Base-by-base conservation (phyloP, 2,329 filamentous ascomycete species). In the Alternaria postmessia region DNA sequence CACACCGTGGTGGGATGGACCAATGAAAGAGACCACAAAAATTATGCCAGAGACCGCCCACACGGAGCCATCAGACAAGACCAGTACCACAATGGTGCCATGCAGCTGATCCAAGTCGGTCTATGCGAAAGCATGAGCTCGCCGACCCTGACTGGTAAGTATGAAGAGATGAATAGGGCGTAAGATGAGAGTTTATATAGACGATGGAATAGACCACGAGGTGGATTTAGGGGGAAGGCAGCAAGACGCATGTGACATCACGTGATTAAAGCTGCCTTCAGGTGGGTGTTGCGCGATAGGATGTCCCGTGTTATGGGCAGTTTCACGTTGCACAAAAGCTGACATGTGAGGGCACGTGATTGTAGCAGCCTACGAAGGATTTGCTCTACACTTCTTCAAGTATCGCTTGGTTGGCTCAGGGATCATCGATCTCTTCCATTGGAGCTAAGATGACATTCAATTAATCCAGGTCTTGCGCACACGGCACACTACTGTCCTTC, bases 11-110 rank as follows among this genome's bases (percentile, higher is more conserved):
- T 18, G 28, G 1, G 42, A 36, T 32, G 7, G 14, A 38, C 22
- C 44, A 54, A 57, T 58, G 59, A 61, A 58, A 51, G 58, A 54
- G 46, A 20, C 8, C 58, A 24, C 59, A 61, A 61, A 61, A 58
- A 61, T 51, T 58, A 52, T 42, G 59, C 59, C 59, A 54, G 59
- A 39, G 46, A 57, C 38, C 52, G 54, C 59, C 54, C 54, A 48
- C 20, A 11, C 20, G 28, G 54, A 52, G 54, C 54, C 36, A 53
- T 54, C 54, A 61, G 42, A 57, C 59, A 38, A 53, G 34, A 58
- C 43, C 59, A 58, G 42, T 44, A 43, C 59, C 39, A 34, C 48
- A 26, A 53, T 38, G 24, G 59, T 61, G 54, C 54, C 28, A 61
- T 58, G 59, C 59, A 58, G 59, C 49, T 54, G 54, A 54, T 58